A percentile compares a stretch with the other conserved stretches of the same genome.
phyloP scores from a whole-genome alignment of 306 rosid species.

The Oemleria cerasiformis region DNA sequence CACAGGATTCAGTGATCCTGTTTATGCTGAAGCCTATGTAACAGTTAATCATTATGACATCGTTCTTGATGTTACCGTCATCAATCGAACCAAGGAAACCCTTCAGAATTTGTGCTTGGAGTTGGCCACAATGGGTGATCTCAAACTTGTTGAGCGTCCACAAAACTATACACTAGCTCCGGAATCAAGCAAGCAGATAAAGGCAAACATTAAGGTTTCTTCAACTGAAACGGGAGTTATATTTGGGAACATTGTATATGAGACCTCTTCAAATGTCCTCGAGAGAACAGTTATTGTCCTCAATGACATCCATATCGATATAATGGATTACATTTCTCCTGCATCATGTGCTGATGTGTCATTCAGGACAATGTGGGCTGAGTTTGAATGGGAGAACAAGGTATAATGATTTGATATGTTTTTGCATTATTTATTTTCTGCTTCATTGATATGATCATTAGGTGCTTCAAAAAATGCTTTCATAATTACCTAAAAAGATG shows the following conservation, averaged over 20 bases:
- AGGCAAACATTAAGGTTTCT: slow-evolving; percentile 97
- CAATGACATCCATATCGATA: slow-evolving; percentile 98
- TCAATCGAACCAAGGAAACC: slow-evolving; percentile 93
- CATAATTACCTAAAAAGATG: background rate
- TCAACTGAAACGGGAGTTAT: slow-evolving; percentile 98
- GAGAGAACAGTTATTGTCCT: slow-evolving; percentile 94
- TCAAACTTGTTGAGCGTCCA: slow-evolving; percentile 97
- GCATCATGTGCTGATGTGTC: slow-evolving; percentile 89
- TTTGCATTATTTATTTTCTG: slow-evolving; percentile 4
- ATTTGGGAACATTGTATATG: slow-evolving; percentile 94
- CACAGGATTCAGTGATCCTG: slow-evolving; percentile 99
- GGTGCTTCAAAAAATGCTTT: background rate
- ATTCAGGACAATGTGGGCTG: slow-evolving; percentile 99
- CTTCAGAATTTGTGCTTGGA: slow-evolving; percentile 98
- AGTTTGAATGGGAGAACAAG: slow-evolving; percentile 99
- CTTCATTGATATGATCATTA: background rate
- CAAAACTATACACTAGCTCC: slow-evolving; percentile 98
- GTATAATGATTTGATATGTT: slow-evolving; percentile 31
- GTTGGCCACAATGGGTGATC: slow-evolving; percentile 99
- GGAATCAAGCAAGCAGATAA: slow-evolving; percentile 91
- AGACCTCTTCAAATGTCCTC: slow-evolving; percentile 83
- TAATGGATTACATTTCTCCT: slow-evolving; percentile 99
- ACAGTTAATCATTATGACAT: slow-evolving; percentile 97
- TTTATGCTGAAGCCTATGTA: slow-evolving; percentile 97
- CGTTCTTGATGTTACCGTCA: slow-evolving; percentile 95